Base-by-base conservation (phyloP, 106 monocot species). In the Allium cepa region DNA sequence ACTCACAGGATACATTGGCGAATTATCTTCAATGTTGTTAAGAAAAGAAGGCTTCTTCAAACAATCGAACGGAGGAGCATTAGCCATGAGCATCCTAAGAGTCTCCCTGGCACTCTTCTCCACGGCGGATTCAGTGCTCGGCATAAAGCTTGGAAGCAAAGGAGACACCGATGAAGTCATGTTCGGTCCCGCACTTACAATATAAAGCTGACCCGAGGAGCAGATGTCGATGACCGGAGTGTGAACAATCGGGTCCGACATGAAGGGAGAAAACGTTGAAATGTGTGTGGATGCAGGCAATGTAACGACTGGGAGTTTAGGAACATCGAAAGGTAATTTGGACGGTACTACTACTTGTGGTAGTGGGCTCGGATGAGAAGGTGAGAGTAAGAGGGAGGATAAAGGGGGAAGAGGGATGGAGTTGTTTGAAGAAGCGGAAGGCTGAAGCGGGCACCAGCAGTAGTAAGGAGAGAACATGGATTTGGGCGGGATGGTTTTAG, bases 21-120 rank as follows among this genome's bases (percentile, higher is more conserved):
- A 53, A 8, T 26, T 53, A 12, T 22, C 52, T 26, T 60, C 57
- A 11, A 73, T 18, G 14, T 62, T 63, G 66, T 71, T 73, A n/a
- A 89, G 56, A 28, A 84, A 77, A 9, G 76, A 75, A 22, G 93
- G 86, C 5, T 81, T 53, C 57, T 69, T 83, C 14, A 81, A 71
- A 56, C 67, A 70, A 51, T 65, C 49, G 17, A 83, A 53, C 3
- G 68, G 18, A 26, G 94, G 89, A n/a, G 86, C 45, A 7, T 86
- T 84, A 15, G 81, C 89, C 79, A 99, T 78, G 17, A 99, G 93
- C 84, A 93, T 74, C 70, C 80, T 69, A 1, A 92, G 75, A 8
- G 97, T 99, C 70, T 99, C 97, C 70, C 97, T 84, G 15, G 97
- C 97, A 62, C 64, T 87, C 78, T 90, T 99, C 69, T 99, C 97